phyloP scores from a whole-genome alignment of 495 filamentous ascomycete genomes.

The Talaromyces thailandensis region DNA sequence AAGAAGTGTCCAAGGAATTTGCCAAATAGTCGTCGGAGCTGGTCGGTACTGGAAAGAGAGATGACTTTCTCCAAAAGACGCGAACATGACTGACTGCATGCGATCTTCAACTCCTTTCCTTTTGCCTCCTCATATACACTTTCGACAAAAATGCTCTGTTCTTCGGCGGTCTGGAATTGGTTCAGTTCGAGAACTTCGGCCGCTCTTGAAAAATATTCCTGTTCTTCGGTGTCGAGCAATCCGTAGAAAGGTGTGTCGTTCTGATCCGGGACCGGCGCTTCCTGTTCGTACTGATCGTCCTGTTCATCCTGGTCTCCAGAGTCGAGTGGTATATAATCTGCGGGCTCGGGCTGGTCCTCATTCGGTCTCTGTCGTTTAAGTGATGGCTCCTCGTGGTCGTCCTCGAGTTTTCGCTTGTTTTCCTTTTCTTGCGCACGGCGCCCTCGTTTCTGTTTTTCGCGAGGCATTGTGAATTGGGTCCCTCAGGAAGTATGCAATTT shows the following conservation, averaged over 20 bases:
- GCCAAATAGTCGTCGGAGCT: conserved; percentile 77
- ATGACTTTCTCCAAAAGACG: conserved; percentile 87
- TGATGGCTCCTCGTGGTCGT: conserved; percentile 26
- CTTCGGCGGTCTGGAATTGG: conserved; percentile 69
- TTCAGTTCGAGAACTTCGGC: conserved; percentile 84
- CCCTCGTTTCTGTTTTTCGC: conserved; percentile 59
- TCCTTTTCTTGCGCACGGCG: conserved; percentile 51
- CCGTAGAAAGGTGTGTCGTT: conserved; percentile 69
- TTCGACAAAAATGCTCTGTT: conserved; percentile 68
- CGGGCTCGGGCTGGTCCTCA: conserved; percentile 15
- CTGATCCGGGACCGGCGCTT: conserved; percentile 22
- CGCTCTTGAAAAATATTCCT: conserved; percentile 86
- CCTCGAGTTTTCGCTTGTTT: conserved; percentile 33
- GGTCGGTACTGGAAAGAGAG: conserved; percentile 62
- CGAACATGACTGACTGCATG: conserved; percentile 89
- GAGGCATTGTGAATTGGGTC: conserved; percentile 24
- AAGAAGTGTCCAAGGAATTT: conserved; percentile 85
- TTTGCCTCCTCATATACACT: conserved; percentile 80
- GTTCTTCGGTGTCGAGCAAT: conserved; percentile 79
- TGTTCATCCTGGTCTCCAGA: conserved; percentile 10
- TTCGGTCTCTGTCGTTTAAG: conserved; percentile 31
- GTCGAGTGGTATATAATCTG: conserved; percentile 24
- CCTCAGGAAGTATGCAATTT: neutral
- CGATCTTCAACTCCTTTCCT: conserved; percentile 92
- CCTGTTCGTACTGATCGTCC: neutral